Percentiles rank a stretch among this genome's conserved stretches.
phyloP scores from a whole-genome alignment of 352 stramenopile genomes.

The Thalassiosira mediterranea region DNA sequence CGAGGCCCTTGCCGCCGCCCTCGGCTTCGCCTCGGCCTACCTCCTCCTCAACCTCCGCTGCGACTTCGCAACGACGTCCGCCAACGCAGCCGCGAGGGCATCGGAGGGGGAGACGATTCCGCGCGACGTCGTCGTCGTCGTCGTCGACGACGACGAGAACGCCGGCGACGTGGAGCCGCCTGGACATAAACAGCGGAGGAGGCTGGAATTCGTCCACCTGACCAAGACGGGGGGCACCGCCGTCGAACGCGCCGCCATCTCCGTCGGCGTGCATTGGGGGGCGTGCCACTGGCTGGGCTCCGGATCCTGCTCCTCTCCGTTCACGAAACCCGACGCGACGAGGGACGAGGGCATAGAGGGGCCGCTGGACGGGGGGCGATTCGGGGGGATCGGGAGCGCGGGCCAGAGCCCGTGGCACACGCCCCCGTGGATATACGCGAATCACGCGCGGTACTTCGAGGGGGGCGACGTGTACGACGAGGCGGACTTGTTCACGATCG shows the following conservation, averaged over 20 bases:
- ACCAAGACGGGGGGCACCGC: constrained; percentile 62
- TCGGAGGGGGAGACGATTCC: background rate
- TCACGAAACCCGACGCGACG: background rate
- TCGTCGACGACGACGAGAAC: background rate
- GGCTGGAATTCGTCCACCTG: constrained; percentile 64
- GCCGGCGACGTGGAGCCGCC: too few relatives aligned
- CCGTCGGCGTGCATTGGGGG: constrained; percentile 43
- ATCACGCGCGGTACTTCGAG: background rate
- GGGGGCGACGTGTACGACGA: constrained; percentile 47
- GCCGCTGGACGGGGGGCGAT: too few relatives aligned
- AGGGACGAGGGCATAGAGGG: background rate
- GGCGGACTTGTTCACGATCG: constrained; percentile 58
- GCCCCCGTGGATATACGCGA: constrained; percentile 6
- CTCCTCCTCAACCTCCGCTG: background rate
- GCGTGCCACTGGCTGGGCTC: constrained; percentile 36
- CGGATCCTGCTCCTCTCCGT: constrained; percentile 8
- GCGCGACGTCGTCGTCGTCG: background rate
- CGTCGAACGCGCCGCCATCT: constrained; percentile 48
- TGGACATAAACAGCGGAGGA: constrained; percentile 4
- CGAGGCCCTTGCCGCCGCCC: background rate
- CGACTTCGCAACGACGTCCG: background rate
- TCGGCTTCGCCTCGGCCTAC: background rate
- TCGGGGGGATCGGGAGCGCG: constrained; percentile 7
- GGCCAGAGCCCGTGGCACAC: constrained; percentile 31
- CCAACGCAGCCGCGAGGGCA: too few relatives aligned